These are phyloP conservation scores for Begonia fuchsioides DNA, from an alignment of 306 rosid species.

Conservation along the genomic window DNA sequence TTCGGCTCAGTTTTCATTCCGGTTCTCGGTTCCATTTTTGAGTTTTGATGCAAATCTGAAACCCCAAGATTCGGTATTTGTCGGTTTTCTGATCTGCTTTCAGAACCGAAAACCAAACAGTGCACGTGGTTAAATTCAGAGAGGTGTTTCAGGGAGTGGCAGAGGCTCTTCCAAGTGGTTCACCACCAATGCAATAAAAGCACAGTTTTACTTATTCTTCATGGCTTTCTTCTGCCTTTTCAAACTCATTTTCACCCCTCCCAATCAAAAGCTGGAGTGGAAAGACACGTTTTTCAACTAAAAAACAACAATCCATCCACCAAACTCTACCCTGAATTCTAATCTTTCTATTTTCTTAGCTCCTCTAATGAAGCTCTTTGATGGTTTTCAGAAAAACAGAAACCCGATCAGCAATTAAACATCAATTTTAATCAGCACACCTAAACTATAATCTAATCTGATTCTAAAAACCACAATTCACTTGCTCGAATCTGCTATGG, in stretches of 20 bases:
- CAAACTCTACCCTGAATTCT: slow-evolving; percentile 7
- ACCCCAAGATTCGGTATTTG: too few relatives aligned
- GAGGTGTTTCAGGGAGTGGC: too few relatives aligned
- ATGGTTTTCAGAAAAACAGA: slow-evolving; percentile 18
- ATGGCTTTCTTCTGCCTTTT: slow-evolving; percentile 51
- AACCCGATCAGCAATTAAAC: slow-evolving; percentile 27
- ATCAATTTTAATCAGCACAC: slow-evolving; percentile 19
- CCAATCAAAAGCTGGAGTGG: slow-evolving; percentile 41
- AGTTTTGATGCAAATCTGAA: too few relatives aligned
- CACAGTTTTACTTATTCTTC: slow-evolving; percentile 30
- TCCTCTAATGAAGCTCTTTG: too few relatives aligned
- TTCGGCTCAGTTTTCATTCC: too few relatives aligned
- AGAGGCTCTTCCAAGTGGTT: too few relatives aligned
- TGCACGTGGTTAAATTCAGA: too few relatives aligned
- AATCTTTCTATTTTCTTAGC: too few relatives aligned
- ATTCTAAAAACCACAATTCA: slow-evolving; percentile 22
- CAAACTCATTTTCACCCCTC: slow-evolving; percentile 42
- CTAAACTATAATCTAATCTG: too few relatives aligned
- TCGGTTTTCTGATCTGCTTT: too few relatives aligned
- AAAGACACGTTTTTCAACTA: slow-evolving; percentile 15
- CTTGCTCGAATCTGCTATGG: slow-evolving; percentile 19
- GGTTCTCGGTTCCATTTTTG: too few relatives aligned
- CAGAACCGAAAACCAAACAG: too few relatives aligned
- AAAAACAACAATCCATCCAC: slow-evolving; percentile 4
- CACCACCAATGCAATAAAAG: slow-evolving; percentile 1